Conservation (phyloP, 2,329 filamentous ascomycete species). For the Fusarium liriodendri region DNA sequence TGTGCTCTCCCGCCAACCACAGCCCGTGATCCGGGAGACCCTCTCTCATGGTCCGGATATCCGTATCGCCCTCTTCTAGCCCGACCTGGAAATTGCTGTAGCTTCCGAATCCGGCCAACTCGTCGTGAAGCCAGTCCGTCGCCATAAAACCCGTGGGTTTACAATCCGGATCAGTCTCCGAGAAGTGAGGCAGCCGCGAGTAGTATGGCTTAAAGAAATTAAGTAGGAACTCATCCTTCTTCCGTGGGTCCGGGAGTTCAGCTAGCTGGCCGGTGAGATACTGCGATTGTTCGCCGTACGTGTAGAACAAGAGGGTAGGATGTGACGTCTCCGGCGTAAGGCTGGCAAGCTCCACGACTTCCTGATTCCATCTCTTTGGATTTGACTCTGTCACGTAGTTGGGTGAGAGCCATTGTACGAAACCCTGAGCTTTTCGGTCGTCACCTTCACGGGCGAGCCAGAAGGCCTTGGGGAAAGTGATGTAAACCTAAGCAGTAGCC, state of each 20-base stretch:
- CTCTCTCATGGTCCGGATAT: constrained; percentile 73
- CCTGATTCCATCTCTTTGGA: constrained; percentile 76
- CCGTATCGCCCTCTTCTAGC: constrained; percentile 74
- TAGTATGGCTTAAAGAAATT: constrained; percentile 83
- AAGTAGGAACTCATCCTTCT: constrained; percentile 67
- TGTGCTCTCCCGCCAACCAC: constrained; percentile 93
- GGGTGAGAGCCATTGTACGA: constrained; percentile 81
- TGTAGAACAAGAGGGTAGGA: constrained; percentile 88
- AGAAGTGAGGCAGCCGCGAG: constrained; percentile 77
- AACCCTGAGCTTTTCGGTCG: constrained; percentile 66
- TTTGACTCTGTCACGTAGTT: constrained; percentile 72
- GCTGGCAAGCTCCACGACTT: constrained; percentile 80
- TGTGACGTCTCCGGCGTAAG: constrained; percentile 70
- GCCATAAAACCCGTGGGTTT: constrained; percentile 72
- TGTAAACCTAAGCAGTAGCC: constrained; percentile 57
- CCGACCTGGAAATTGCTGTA: constrained; percentile 90
- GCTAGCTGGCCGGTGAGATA: constrained; percentile 62
- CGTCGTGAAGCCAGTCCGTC: constrained; percentile 83
- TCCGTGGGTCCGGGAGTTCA: constrained; percentile 54
- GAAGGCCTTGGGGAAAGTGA: constrained; percentile 80
- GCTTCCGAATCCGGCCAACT: constrained; percentile 82
- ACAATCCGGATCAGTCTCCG: constrained; percentile 64
- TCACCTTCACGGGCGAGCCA: constrained; percentile 66
- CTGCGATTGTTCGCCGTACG: constrained; percentile 71
- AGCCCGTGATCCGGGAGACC: constrained; percentile 75